phyloP scores from a whole-genome alignment of 495 filamentous ascomycete genomes.

The Daldinia bambusicola region DNA sequence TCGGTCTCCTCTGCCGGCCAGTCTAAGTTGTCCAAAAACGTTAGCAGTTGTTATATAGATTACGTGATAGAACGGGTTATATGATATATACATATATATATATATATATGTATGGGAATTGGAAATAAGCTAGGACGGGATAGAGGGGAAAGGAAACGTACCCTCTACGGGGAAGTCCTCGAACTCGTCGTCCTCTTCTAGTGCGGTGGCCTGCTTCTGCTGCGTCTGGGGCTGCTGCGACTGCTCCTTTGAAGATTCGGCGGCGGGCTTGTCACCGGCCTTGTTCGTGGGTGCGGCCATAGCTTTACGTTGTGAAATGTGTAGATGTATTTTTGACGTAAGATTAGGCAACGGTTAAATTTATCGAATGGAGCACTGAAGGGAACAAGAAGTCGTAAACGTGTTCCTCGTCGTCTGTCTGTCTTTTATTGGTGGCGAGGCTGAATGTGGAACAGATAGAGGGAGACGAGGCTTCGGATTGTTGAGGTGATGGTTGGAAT shows the following conservation, averaged over 20 bases:
- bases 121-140: background rate
- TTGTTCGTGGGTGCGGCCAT: constrained; percentile 46
- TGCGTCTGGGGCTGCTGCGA: constrained; percentile 30
- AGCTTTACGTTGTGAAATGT: background rate
- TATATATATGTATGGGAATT: background rate
- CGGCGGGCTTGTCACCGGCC: constrained; percentile 55
- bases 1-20: constrained; percentile 90
- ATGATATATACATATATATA: background rate
- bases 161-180: constrained; percentile 98
- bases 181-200: constrained; percentile 98
- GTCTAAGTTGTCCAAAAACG: constrained; percentile 61
- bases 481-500: constrained; percentile 17
- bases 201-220: constrained; percentile 62
- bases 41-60: background rate
- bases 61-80: background rate
- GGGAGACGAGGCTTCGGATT: constrained; percentile 6
- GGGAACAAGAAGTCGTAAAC: background rate
- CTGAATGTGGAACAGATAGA: constrained; percentile 3
- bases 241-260: constrained; percentile 60
- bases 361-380: background rate
- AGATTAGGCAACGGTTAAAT: no score
- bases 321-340: background rate
- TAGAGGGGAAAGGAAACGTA: constrained; percentile 51
- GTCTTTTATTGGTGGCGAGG: constrained; percentile 7
- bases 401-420: background rate